phyloP scores from a whole-genome alignment of 169 alveolate species.

The Theileria annulata region DNA sequence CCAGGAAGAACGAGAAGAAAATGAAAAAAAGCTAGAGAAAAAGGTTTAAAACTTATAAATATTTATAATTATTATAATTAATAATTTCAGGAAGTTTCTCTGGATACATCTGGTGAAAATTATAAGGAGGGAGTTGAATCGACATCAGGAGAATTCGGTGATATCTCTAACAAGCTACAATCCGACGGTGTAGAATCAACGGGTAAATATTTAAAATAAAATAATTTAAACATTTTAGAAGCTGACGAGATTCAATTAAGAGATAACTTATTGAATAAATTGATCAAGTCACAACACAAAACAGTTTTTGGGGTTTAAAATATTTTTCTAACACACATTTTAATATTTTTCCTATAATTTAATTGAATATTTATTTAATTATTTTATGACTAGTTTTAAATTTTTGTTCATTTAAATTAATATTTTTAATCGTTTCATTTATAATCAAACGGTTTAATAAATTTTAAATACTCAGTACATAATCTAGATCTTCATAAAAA shows the following conservation, averaged over 20 bases:
- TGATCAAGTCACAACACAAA: background rate
- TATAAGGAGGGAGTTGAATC: conserved; percentile 53
- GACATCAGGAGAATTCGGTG: conserved; percentile 19
- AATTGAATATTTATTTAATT: background rate
- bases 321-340: background rate
- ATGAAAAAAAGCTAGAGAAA: background rate
- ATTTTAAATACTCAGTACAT: background rate
- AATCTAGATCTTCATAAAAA: background rate
- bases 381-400: too few relatives aligned
- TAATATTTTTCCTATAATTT: conserved; percentile 1
- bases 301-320: background rate
- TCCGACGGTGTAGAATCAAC: conserved; percentile 2
- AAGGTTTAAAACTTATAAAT: background rate
- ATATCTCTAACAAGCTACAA: background rate
- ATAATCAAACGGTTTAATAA: too few relatives aligned
- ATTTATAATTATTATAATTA: background rate
- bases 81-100: conserved; percentile 7
- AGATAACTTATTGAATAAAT: conserved; percentile 3
- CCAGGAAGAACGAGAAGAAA: conserved; percentile 1
- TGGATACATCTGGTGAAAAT: conserved; percentile 8
- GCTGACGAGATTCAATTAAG: background rate
- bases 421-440: too few relatives aligned
- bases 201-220: background rate
- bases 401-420: too few relatives aligned
- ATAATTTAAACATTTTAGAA: background rate